A percentile compares a stretch with the other conserved stretches of the same genome.
Conservation (phyloP, 202 grass and related monocot species). For the Zizania palustris region DNA sequence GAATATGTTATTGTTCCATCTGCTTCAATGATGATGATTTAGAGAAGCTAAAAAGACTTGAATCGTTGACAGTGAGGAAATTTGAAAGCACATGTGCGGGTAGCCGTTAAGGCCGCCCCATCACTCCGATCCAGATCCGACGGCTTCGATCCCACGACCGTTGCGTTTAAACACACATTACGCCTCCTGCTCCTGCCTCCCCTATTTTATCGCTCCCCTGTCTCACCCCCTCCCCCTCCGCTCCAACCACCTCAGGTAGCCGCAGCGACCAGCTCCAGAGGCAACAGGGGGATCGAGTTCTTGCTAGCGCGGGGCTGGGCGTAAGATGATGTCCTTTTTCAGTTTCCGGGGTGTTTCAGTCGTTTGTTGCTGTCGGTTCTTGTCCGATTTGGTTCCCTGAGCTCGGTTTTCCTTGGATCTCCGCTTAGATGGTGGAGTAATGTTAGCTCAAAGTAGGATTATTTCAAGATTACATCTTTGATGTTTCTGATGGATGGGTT, state of each 20-base stretch:
- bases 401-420: conserved; percentile 24
- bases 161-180: conserved; percentile 36
- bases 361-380: neutral
- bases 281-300: conserved; percentile 7
- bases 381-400: conserved; percentile 11
- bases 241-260: neutral
- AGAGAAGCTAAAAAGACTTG: too few relatives aligned
- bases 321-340: neutral
- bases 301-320: neutral
- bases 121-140: conserved; percentile 22
- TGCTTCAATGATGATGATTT: too few relatives aligned
- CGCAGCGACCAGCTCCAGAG: neutral
- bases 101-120: conserved; percentile 45
- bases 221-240: conserved; percentile 31
- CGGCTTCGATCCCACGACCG: conserved; percentile 31
- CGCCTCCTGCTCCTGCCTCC: neutral
- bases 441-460: conserved; percentile 1
- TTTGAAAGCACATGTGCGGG: conserved; percentile 47
- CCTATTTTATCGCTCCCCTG: conserved; percentile 52
- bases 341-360: neutral
- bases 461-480: neutral
- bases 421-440: conserved; percentile 30
- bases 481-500: neutral
- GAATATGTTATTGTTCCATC: too few relatives aligned
- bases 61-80: neutral